Evolutionary conservation across 768 basidiomycete genomes (phyloP).

Genomic region (Astraeus odoratus): DNA sequence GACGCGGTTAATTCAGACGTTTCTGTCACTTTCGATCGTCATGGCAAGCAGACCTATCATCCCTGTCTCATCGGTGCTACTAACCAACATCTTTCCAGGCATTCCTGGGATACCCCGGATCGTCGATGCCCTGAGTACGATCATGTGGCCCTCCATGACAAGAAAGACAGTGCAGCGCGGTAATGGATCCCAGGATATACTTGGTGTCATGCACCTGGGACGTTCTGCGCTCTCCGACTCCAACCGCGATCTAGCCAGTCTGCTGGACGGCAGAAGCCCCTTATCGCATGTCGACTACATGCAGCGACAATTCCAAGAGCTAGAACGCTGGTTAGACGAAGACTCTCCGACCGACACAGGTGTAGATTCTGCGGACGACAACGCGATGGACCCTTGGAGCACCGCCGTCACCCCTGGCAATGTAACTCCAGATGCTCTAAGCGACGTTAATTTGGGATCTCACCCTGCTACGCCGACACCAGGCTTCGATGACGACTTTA

Average conservation of each 20-base stretch:
- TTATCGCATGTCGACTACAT: slow-evolving; percentile 26
- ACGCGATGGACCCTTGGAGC: slow-evolving; percentile 35
- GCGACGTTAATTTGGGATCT: slow-evolving; percentile 14
- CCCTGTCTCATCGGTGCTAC: not conserved
- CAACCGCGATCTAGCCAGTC: slow-evolving; percentile 12
- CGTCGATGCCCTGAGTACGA: slow-evolving; percentile 72
- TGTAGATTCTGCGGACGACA: slow-evolving; percentile 11
- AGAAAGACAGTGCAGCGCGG: slow-evolving; percentile 15
- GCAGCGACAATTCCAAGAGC: slow-evolving; percentile 49
- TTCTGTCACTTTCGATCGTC: slow-evolving; percentile 6
- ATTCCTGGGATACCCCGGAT: slow-evolving; percentile 59
- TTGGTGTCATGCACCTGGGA: not conserved
- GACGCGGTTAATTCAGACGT: slow-evolving; percentile 28
- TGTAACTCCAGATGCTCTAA: slow-evolving; percentile 16
- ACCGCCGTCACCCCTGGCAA: slow-evolving; percentile 26
- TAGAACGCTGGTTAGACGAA: slow-evolving; percentile 58
- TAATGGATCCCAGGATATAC: slow-evolving; percentile 1
- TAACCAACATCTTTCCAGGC: slow-evolving; percentile 23
- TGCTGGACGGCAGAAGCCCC: slow-evolving; percentile 14
- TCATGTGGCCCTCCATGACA: slow-evolving; percentile 84
- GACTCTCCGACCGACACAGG: slow-evolving; percentile 5
- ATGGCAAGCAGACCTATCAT: slow-evolving; percentile 9
- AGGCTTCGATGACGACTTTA: slow-evolving; percentile 79
- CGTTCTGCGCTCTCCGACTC: slow-evolving; percentile 12
- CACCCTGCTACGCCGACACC: slow-evolving; percentile 27